Base-by-base conservation (phyloP, 345 rosid species). In the Brassica napus region DNA sequence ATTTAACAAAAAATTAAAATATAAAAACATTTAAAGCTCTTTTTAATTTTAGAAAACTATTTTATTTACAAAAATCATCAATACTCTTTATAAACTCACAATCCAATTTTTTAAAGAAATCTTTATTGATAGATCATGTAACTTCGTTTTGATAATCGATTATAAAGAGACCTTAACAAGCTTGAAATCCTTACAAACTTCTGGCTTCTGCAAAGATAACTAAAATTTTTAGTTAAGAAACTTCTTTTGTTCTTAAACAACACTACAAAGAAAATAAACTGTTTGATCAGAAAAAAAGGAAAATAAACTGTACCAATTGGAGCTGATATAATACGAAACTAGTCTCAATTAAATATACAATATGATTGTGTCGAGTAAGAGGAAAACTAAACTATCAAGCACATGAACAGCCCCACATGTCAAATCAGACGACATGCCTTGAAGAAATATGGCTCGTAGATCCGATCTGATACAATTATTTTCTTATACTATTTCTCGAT, bases 331-430 rank as follows among this genome's bases (percentile, higher is more conserved):
- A 73, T 47, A 30, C 32, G 63, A 65, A 32, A 7, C 32, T 60
- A 64, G 37, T 71, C 15, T 77, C 47, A 70, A 66, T 70, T 77
- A 59, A 72, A 67, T 79, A 47, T 66, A 44, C 61, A 59, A 73
- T 67, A 79, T 79, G 79, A 79, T 74, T 62, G 60, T 61, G 75
- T 79, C 71, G 75, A 79, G 79, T 75, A 71, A 39, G 52, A 70
- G 72, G 52, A 18, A 49, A 42, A 31, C 72, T 65, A 76, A 60
- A 70, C 71, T 64, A 81, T 80, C 76, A 80, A 74, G 63, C 80
- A 64, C 69, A 76, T 81, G 83, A 76, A 75, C 21, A 44, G 76
- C 73, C 62, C 77, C 80, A 81, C 83, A 81, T 82, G 84, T 82
- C 77, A 73, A 73, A 77, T 82, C 81, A 77, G 34, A 47, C 62